phyloP scores from a whole-genome alignment of 73 alveolate genomes.

The Tetrahymena elliotti region DNA sequence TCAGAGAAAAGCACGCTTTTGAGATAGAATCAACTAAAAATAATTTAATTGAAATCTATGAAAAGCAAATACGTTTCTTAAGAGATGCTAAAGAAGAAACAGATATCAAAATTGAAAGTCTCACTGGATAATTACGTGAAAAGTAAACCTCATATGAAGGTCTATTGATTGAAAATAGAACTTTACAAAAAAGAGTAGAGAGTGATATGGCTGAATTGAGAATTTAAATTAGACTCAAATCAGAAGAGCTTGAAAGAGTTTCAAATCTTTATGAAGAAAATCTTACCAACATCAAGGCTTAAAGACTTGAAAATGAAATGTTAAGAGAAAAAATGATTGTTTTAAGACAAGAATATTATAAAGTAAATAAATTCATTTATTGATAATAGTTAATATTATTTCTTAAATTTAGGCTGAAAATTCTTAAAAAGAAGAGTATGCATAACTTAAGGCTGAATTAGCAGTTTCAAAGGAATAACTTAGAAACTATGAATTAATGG shows the following conservation, averaged over 20 bases:
- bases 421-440: conserved; percentile 42
- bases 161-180: conserved; percentile 59
- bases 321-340: conserved; percentile 64
- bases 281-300: conserved; percentile 58
- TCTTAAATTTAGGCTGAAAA: neutral
- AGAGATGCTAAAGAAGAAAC: conserved; percentile 70
- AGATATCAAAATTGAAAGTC: conserved; percentile 44
- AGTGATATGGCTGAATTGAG: conserved; percentile 64
- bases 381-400: no score
- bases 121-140: conserved; percentile 61
- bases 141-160: conserved; percentile 64
- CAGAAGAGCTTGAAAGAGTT: conserved; percentile 64
- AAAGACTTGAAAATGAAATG: conserved; percentile 65
- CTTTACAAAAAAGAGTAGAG: conserved; percentile 54
- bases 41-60: conserved; percentile 70
- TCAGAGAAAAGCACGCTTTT: conserved; percentile 66
- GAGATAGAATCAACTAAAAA: conserved; percentile 59
- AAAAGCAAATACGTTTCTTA: conserved; percentile 53
- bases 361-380: conserved; percentile 45
- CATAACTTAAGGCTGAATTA: conserved; percentile 65
- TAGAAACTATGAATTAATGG: conserved; percentile 75
- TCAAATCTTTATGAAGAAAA: conserved; percentile 75
- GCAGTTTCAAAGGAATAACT: conserved; percentile 71
- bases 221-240: conserved; percentile 43
- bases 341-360: conserved; percentile 69